Base-by-base conservation (phyloP, 108 stramenopile species). In the Discostella stelligeroides region DNA sequence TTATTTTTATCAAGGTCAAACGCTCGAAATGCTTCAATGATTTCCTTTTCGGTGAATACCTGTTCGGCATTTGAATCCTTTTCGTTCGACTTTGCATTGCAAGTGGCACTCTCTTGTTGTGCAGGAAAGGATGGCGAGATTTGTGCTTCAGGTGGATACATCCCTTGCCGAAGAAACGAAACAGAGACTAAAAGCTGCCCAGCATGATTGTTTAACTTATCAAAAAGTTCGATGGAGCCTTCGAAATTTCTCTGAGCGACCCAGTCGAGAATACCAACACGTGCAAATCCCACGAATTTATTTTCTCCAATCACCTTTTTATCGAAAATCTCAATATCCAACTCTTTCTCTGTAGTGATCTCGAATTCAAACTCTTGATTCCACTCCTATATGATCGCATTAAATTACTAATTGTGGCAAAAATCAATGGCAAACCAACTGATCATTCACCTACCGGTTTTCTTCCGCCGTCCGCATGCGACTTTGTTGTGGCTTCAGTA, bases 1-100 rank as follows among this genome's bases (percentile, higher is more conserved):
- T 89, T 89, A 67, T 92, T 92, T 62, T 89, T 82, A 68, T 92
- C 91, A 12, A 92, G 70, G 70, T 92, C 91, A 74, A 92, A 92
- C 20, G 85, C 63, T 57, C 75, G 50, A 70, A 92, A 92, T 18
- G 91, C 91, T 66, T 87, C 88, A 51, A 81, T 66, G 42, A 95
- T 92, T 75, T 95, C 92, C 41, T 91, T 81, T 50, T 94, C 92
- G 10, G 89, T 86, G 66, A 95, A 95, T 25, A 76, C 75, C 17
- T 74, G 55, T 51, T 38, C 53, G n/a, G n/a, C n/a, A n/a, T n/a
- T 63, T 43, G 20, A 39, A 29, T 38, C 30, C 61, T n/a, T 40
- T 28, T 37, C 39, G 29, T 72, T 57, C 20, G 18, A 40, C 25
- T 66, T 37, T n/a, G 46, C 68, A 10, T 60, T 76, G 63, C 17